Conservation (phyloP, 805 yeast genomes). For the Ogataea nakhonphanomensis region DNA sequence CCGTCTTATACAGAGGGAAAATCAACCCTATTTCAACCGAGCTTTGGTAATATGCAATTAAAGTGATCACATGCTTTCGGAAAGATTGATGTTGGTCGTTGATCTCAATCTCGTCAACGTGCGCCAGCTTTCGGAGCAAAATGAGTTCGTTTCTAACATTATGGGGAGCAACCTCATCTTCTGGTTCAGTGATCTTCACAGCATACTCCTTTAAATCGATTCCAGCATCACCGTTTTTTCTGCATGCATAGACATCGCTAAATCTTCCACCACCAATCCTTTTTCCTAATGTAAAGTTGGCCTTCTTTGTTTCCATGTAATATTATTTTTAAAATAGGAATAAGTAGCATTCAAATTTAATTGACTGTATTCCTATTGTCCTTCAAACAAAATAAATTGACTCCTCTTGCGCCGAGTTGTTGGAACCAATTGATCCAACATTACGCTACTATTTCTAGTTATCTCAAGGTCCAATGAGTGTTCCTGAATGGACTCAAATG, state of each 20-base stretch:
- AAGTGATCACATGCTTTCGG: constrained; percentile 15
- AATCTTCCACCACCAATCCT: constrained; percentile 43
- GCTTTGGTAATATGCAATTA: constrained; percentile 16
- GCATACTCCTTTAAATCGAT: constrained; percentile 32
- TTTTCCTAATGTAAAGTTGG: constrained; percentile 18
- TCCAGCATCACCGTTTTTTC: background rate
- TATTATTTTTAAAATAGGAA: background rate
- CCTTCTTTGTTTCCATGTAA: constrained; percentile 12
- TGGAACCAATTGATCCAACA: too few species aligned
- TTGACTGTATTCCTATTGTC: background rate
- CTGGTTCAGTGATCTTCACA: constrained; percentile 46
- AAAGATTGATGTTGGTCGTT: background rate
- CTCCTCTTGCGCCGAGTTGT: background rate
- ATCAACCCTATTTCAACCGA: constrained; percentile 38
- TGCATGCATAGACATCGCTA: constrained; percentile 35
- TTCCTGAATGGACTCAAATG: constrained; percentile 50
- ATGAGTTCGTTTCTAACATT: constrained; percentile 43
- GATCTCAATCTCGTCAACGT: background rate
- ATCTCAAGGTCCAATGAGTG: constrained; percentile 1
- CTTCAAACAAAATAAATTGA: background rate
- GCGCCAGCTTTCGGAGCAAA: constrained; percentile 30
- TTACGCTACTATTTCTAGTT: too few species aligned
- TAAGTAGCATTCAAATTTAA: background rate
- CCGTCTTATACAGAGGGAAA: constrained; percentile 38
- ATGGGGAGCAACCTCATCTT: constrained; percentile 54